phyloP scores from a whole-genome alignment of 1,139 yeast genomes.

The Pichia cactophila region DNA sequence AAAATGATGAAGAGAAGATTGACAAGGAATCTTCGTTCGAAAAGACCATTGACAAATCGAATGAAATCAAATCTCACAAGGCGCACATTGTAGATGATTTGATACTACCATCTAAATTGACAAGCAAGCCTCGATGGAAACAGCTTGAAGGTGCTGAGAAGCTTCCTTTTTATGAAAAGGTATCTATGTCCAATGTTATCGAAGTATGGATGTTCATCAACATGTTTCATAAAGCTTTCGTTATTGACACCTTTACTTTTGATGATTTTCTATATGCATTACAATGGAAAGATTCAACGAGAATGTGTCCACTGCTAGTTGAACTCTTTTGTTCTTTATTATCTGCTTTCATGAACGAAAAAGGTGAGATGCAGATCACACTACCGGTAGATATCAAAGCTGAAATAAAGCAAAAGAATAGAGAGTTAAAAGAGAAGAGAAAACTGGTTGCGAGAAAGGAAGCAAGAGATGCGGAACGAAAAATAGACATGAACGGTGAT shows the following conservation, averaged over 20 bases:
- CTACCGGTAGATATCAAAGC: slow-evolving; percentile 25
- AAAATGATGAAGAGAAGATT: neutral
- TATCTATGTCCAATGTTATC: slow-evolving; percentile 37
- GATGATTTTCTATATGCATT: slow-evolving; percentile 69
- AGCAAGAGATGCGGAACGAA: slow-evolving; percentile 12
- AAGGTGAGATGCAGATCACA: slow-evolving; percentile 29
- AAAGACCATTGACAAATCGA: slow-evolving; percentile 1
- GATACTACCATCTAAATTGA: slow-evolving; percentile 20
- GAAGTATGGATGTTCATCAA: slow-evolving; percentile 74
- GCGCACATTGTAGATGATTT: slow-evolving; percentile 24
- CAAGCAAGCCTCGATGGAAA: slow-evolving; percentile 21
- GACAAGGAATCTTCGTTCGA: slow-evolving; percentile 1
- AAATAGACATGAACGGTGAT: neutral
- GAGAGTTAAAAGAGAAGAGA: slow-evolving; percentile 13
- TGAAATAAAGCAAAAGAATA: slow-evolving; percentile 18
- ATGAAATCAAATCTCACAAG: slow-evolving; percentile 10
- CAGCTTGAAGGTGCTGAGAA: slow-evolving; percentile 18
- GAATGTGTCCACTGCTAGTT: slow-evolving; percentile 50
- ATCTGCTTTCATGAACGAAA: slow-evolving; percentile 34
- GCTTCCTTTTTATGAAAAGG: slow-evolving; percentile 5
- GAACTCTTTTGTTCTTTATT: slow-evolving; percentile 67
- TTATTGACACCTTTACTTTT: slow-evolving; percentile 67
- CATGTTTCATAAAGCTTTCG: slow-evolving; percentile 56
- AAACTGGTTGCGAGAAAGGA: slow-evolving; percentile 20
- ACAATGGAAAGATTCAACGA: slow-evolving; percentile 44